Evolutionary conservation across 2,329 filamentous ascomycete species (phyloP).

Genomic region (Lanzia echinophila): DNA sequence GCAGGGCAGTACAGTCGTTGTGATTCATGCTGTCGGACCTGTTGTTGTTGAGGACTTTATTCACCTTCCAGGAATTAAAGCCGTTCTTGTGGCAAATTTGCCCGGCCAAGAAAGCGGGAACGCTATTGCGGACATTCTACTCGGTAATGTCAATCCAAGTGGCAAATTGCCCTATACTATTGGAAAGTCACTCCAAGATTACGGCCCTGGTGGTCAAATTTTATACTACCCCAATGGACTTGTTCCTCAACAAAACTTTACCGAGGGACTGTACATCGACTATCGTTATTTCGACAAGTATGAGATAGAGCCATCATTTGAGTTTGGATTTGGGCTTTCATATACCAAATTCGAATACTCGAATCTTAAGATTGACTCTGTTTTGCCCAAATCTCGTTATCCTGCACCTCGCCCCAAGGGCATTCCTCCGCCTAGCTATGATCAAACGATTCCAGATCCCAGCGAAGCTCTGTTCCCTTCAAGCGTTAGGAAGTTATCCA

Average conservation of each 20-base stretch:
- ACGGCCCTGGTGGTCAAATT: conserved; percentile 64
- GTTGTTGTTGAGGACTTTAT: conserved; percentile 77
- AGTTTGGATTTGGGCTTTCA: conserved; percentile 78
- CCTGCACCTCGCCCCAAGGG: conserved; percentile 32
- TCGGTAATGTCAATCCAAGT: conserved; percentile 64
- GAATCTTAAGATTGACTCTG: conserved; percentile 38
- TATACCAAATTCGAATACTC: conserved; percentile 57
- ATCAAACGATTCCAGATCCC: conserved; percentile 43
- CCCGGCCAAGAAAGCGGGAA: conserved; percentile 84
- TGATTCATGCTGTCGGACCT: conserved; percentile 80
- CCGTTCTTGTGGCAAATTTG: conserved; percentile 75
- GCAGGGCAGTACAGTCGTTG: conserved; percentile 65
- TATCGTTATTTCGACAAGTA: conserved; percentile 83
- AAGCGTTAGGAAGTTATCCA: conserved; percentile 48
- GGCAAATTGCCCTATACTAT: conserved; percentile 84
- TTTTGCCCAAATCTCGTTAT: conserved; percentile 31
- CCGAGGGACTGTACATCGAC: conserved; percentile 79
- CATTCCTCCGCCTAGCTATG: conserved; percentile 42
- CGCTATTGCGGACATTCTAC: conserved; percentile 71
- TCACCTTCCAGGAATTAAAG: conserved; percentile 68
- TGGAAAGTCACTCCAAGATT: conserved; percentile 66
- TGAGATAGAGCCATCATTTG: conserved; percentile 67
- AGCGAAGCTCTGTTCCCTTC: conserved; percentile 48
- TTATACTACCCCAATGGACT: conserved; percentile 63
- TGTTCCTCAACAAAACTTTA: conserved; percentile 75